Evolutionary conservation across 1,284 basidiomycete genomes (phyloP).

Genomic region (Sporisorium exsertum): DNA sequence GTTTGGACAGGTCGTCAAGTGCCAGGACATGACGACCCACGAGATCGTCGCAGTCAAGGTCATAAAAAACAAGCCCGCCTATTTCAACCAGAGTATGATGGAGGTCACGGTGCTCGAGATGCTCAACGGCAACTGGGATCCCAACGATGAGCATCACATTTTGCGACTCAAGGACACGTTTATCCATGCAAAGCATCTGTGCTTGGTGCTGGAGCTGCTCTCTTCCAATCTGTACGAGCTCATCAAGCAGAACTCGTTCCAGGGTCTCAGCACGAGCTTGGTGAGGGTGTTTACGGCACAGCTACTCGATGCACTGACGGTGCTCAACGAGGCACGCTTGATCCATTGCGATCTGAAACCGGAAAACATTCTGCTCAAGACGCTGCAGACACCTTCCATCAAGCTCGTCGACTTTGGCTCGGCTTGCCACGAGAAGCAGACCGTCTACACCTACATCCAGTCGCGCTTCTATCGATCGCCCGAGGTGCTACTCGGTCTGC

Average conservation of each 20-base stretch:
- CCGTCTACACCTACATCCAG: slow-evolving; percentile 99
- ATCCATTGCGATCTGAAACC: slow-evolving; percentile 98
- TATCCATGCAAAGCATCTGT: slow-evolving; percentile 94
- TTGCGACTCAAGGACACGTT: slow-evolving; percentile 94
- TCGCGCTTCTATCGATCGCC: slow-evolving; percentile 98
- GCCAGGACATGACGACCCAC: slow-evolving; percentile 98
- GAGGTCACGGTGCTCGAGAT: slow-evolving; percentile 95
- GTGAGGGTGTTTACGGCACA: slow-evolving; percentile 98
- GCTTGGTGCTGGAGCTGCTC: slow-evolving; percentile 95
- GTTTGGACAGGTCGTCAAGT: slow-evolving; percentile 99
- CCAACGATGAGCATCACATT: slow-evolving; percentile 95
- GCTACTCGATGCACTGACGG: slow-evolving; percentile 88
- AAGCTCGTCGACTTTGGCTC: slow-evolving; percentile 99
- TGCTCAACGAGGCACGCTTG: slow-evolving; percentile 92
- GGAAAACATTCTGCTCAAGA: slow-evolving; percentile 63
- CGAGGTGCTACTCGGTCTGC: slow-evolving; percentile 93
- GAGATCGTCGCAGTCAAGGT: slow-evolving; percentile 99
- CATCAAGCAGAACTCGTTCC: slow-evolving; percentile 99
- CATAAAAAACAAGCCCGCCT: slow-evolving; percentile 99
- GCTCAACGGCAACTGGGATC: slow-evolving; percentile 75
- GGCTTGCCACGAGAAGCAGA: slow-evolving; percentile 97
- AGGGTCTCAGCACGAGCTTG: slow-evolving; percentile 93
- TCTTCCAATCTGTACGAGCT: slow-evolving; percentile 98
- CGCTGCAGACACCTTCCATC: slow-evolving; percentile 93
- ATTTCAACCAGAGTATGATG: slow-evolving; percentile 99